Evolutionary conservation across 2,329 filamentous ascomycete species (phyloP), one percentile per base, ranked within the genome.

Genomic region (Aspergillus sclerotialis): DNA sequence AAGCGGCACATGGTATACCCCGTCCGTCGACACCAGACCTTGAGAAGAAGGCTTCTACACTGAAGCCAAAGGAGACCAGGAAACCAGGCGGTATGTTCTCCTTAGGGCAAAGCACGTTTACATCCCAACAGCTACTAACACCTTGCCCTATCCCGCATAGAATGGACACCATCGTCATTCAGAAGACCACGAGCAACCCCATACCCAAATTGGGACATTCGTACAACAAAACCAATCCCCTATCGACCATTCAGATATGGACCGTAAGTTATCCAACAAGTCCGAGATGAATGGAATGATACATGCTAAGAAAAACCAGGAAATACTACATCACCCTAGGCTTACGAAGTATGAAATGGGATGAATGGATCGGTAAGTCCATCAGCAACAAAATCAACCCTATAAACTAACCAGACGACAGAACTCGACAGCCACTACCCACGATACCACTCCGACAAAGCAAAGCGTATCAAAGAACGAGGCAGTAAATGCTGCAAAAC

Each of bases 361-460:
- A 82, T 34, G 79, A 87, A 37, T 89, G 84, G 84, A 87, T 90
- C 50, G 65, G 63, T 64, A 38, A 35, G 45, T 16, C 8, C 21
- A 26, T 17, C 2, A n/a, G n/a, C n/a, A n/a, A n/a, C n/a, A n/a
- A n/a, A n/a, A n/a, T n/a, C n/a, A n/a, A n/a, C n/a, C n/a, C n/a
- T n/a, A n/a, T n/a, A n/a, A n/a, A n/a, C n/a, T n/a, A n/a, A n/a
- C n/a, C n/a, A n/a, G n/a, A 27, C 28, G 6, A 16, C 36, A 72
- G 84, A 93, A 60, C 73, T 93, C 16, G 87, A 93, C 61, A 89
- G 83, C 52, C 73, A 89, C 30, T 93, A 77, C 55, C 71, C 78
- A 1, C 75, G 74, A 34, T 93, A 72, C 55, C 84, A 93, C 60
- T 71, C 70, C 19, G 75, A 82, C 44, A 93, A 93, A 60, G 70